phyloP scores from a whole-genome alignment of 1,284 basidiomycete species.

The Cryptococcus sp. region DNA sequence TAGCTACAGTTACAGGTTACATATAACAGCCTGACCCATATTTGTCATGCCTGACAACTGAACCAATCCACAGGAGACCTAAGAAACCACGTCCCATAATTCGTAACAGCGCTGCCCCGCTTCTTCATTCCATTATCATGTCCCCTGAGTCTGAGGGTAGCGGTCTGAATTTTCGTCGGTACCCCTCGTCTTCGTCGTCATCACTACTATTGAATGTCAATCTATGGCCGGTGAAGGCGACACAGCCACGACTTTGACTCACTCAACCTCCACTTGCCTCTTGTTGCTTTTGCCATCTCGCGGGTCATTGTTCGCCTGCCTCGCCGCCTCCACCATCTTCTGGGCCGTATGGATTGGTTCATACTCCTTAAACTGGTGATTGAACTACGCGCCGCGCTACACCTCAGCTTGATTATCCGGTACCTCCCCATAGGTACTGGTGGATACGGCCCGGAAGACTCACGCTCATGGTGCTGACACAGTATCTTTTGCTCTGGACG shows the following conservation, averaged over 20 bases:
- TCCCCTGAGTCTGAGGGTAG: not conserved
- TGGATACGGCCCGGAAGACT: slow-evolving; percentile 14
- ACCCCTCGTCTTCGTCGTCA: slow-evolving; percentile 13
- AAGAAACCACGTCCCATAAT: no score
- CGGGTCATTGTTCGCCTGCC: slow-evolving; percentile 3
- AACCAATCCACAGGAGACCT: no score
- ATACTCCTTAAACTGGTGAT: slow-evolving; percentile 86
- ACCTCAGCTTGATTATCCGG: not conserved
- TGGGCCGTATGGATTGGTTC: slow-evolving; percentile 66
- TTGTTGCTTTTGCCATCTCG: slow-evolving; percentile 3
- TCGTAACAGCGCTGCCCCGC: no score
- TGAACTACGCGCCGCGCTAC: slow-evolving; percentile 56
- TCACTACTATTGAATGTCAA: not conserved
- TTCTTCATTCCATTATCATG: slow-evolving; percentile 5
- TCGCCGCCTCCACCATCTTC: slow-evolving; percentile 22
- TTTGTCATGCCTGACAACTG: no score
- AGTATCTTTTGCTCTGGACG: slow-evolving; percentile 85
- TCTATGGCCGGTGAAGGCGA: not conserved
- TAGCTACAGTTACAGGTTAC: no score
- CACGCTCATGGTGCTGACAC: slow-evolving; percentile 76
- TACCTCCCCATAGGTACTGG: not conserved
- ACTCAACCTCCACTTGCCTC: slow-evolving; percentile 17
- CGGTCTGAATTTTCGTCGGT: not conserved
- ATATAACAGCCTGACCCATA: no score
- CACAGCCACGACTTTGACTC: slow-evolving; percentile 4